Percentiles rank a stretch among this genome's conserved stretches.
These are phyloP conservation scores for Mycena kentingensis DNA, from an alignment of 768 basidiomycete species.

Conservation along the genomic window DNA sequence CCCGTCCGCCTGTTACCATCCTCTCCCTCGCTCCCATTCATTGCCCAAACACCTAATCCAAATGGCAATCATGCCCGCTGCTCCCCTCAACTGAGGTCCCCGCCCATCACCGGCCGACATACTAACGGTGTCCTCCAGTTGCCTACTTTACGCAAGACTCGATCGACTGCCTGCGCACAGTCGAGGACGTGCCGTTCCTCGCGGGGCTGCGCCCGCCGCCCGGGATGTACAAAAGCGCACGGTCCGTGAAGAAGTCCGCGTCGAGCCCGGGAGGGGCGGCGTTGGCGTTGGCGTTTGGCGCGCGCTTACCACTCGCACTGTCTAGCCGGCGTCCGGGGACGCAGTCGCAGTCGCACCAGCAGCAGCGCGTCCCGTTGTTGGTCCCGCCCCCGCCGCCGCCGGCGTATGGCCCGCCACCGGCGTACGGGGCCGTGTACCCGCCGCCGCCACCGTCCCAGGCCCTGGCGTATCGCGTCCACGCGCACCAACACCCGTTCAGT, in stretches of 20 bases:
- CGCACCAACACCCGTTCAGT: no score
- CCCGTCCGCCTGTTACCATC: no score
- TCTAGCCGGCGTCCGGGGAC: background rate
- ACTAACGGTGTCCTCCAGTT: constrained; percentile 43
- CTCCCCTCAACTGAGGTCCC: no score
- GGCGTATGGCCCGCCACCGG: background rate
- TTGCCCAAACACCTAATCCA: no score
- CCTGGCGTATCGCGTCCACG: no score
- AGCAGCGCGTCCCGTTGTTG: no score
- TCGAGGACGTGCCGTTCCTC: constrained; percentile 62
- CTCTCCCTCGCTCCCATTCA: no score
- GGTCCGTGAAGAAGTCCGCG: constrained; percentile 45
- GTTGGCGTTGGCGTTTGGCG: background rate
- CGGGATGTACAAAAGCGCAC: constrained; percentile 67
- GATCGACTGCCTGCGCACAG: constrained; percentile 53
- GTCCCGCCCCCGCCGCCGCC: background rate
- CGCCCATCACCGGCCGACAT: constrained; percentile 5
- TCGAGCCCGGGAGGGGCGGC: constrained; percentile 15
- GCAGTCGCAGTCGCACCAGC: background rate
- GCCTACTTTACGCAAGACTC: constrained; percentile 77
- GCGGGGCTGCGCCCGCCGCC: constrained; percentile 55
- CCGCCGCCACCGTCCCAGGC: no score
- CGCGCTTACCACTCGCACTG: constrained; percentile 4
- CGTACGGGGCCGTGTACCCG: background rate
- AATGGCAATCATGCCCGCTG: no score